Percentiles rank a stretch among this genome's conserved stretches.
Evolutionary conservation across 306 rosid genomes (phyloP).

Genomic region (Rosa persica): DNA sequence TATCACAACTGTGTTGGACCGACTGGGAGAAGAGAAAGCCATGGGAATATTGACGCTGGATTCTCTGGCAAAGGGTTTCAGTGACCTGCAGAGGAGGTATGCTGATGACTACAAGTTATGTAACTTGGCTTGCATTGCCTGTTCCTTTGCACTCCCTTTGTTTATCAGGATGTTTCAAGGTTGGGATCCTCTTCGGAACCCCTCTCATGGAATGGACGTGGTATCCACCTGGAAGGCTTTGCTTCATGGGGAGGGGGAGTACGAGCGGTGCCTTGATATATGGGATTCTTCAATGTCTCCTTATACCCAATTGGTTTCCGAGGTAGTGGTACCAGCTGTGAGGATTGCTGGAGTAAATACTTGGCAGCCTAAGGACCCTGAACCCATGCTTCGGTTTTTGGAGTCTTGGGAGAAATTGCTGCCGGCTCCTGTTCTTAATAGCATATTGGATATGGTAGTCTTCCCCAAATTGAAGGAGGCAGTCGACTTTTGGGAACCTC

Average conservation of each 20-base stretch:
- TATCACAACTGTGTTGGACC: constrained; percentile 51
- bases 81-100: constrained; percentile 53
- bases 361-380: constrained; percentile 94
- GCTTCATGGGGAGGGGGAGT: constrained; percentile 58
- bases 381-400: constrained; percentile 79
- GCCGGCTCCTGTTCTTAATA: constrained; percentile 60
- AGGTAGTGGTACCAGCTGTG: constrained; percentile 86
- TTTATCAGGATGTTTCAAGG: constrained; percentile 81
- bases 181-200: constrained; percentile 88
- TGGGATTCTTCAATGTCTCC: constrained; percentile 65
- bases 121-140: constrained; percentile 83
- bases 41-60: constrained; percentile 69
- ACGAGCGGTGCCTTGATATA: constrained; percentile 45
- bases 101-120: constrained; percentile 71
- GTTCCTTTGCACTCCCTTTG: constrained; percentile 77
- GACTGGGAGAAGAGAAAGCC: constrained; percentile 53
- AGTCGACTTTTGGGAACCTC: constrained; percentile 91
- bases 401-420: constrained; percentile 82
- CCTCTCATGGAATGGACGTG: constrained; percentile 64
- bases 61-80: constrained; percentile 59
- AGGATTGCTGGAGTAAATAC: constrained; percentile 82
- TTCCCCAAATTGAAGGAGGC: constrained; percentile 79
- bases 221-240: constrained; percentile 64
- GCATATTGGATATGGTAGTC: constrained; percentile 65
- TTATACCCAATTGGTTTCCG: constrained; percentile 74